Conservation (phyloP, 2,329 filamentous ascomycete genomes). For the Xylariales sp. region DNA sequence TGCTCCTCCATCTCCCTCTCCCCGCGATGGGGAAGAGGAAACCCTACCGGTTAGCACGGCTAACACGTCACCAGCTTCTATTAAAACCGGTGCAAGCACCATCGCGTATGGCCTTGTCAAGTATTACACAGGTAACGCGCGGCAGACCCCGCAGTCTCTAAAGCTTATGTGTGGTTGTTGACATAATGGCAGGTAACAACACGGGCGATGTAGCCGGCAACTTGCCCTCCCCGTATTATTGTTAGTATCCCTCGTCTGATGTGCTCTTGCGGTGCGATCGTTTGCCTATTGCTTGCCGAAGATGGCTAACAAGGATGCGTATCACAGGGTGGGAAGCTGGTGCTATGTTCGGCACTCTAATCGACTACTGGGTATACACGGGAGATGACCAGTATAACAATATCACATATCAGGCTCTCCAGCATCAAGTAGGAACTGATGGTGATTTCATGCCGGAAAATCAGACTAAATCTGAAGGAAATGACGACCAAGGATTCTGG, state of each 20-base stretch:
- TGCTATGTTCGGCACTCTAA: conserved; percentile 64
- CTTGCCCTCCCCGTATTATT: conserved; percentile 60
- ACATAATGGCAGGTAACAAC: conserved; percentile 55
- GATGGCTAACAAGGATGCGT: conserved; percentile 14
- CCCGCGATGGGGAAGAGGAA: not conserved
- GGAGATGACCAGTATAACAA: conserved; percentile 62
- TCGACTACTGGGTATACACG: conserved; percentile 71
- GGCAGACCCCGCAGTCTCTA: no score
- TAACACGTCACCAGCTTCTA: conserved; percentile 3
- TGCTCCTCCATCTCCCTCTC: no score
- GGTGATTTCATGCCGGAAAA: conserved; percentile 64
- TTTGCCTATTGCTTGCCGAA: no score
- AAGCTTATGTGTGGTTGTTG: no score
- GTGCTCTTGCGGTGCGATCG: no score
- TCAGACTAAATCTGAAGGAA: conserved; percentile 58
- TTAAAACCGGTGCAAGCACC: conserved; percentile 33
- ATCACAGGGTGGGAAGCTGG: conserved; percentile 65
- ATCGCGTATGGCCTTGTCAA: conserved; percentile 43
- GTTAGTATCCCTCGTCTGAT: conserved; percentile 41
- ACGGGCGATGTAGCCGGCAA: conserved; percentile 56
- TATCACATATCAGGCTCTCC: conserved; percentile 52
- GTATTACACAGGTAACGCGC: conserved; percentile 37
- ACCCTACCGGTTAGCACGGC: no score
- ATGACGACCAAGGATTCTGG: conserved; percentile 83
- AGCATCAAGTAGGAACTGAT: conserved; percentile 57